Base-by-base conservation (phyloP, 2,329 filamentous ascomycete genomes). In the Penicillium corylophilum region DNA sequence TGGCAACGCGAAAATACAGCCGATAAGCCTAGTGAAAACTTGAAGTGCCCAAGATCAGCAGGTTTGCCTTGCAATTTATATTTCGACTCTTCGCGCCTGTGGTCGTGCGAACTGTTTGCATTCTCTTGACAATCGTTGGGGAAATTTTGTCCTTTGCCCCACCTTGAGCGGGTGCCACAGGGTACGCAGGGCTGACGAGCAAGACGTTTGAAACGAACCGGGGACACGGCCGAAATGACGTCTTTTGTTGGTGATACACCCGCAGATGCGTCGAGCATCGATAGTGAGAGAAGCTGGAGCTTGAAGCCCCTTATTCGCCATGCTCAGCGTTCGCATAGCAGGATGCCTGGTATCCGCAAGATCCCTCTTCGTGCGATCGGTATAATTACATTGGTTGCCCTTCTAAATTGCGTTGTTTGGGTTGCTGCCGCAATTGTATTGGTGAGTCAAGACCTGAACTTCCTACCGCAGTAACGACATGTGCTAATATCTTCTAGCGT, bases 351-450 rank as follows among this genome's bases (percentile, higher is more conserved):
- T 8, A 65, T 86, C 12, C 73, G 77, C 28, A 80, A 76, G 50
- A 73, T 86, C 4, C 83, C 83, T 0, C 76, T 84, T 4, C 69
- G 77, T 1, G 82, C 80, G 0, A 72, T 86, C 35, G 79, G 77
- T 1, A 83, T 85, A 26, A 83, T 86, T 24, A 42, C 77, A 1
- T 68, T 80, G 1, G 68, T 86, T 36, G 73, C 79, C 1, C 44
- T 77, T 4, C 66, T 83, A 46, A 86, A 86, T 65, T 61, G 80
- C 3, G 46, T 82, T 2, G 80, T 82, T 8, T 86, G 83, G 83
- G 73, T 79, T 44, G 79, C 77, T 20, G 79, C 79, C 9, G 82
- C 77, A 9, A 76, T 85, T 55, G 78, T 86, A 3, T 63, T 85
- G 60, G 80, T 82, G 73, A 43, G 74, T 63, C 5, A 1, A 16